A percentile compares a stretch with the other conserved stretches of the same genome.
Conservation (phyloP, 2,329 filamentous ascomycete species). For the Colletotrichum sublineola region DNA sequence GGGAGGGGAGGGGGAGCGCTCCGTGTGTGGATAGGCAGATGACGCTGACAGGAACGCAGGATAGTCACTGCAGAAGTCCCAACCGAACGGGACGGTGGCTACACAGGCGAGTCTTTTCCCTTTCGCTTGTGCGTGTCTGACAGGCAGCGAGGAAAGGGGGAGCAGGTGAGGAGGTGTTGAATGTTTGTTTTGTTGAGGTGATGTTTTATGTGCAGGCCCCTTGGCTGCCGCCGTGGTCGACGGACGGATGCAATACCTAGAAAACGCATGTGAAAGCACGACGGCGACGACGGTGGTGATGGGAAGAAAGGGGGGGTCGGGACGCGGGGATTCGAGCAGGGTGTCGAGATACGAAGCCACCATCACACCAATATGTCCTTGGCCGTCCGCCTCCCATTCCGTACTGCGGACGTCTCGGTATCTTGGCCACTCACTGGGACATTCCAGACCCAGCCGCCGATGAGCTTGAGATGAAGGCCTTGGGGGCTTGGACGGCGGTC, state of each 20-base stretch:
- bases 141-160: not conserved
- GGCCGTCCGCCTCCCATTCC: not conserved
- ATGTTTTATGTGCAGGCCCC: not conserved
- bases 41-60: not conserved
- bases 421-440: not conserved
- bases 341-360: constrained; percentile 5
- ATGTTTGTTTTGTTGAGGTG: not conserved
- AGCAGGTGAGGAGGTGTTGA: not conserved
- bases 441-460: not conserved
- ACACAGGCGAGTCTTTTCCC: not conserved
- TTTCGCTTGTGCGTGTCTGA: not conserved
- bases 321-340: not conserved
- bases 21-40: not conserved
- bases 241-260: not conserved
- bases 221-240: not conserved
- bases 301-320: no score
- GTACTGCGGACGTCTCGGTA: constrained; percentile 11
- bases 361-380: not conserved
- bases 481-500: not conserved
- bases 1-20: not conserved
- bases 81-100: constrained; percentile 12
- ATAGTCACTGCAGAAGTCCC: constrained; percentile 6
- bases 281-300: not conserved
- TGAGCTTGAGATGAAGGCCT: not conserved
- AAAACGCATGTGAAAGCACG: not conserved